Evolutionary conservation across 257 asterid species (phyloP).

Genomic region (Paulownia fortunei): DNA sequence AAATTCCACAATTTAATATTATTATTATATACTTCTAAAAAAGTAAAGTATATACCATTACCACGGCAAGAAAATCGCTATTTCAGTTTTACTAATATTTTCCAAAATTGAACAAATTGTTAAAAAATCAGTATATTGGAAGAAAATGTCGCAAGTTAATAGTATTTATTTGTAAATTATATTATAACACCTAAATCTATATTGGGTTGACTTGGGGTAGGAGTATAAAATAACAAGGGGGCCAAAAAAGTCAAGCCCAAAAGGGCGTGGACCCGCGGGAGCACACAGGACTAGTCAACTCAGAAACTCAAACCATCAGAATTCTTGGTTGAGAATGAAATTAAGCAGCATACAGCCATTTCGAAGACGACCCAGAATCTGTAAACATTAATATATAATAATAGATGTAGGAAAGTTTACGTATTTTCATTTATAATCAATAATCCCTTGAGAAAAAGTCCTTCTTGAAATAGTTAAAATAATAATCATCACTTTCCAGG

Average conservation of each 20-base stretch:
- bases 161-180: background rate
- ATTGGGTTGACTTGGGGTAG: background rate
- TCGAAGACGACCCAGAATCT: background rate
- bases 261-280: background rate
- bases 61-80: no score
- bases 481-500: constrained; percentile 28
- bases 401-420: no score
- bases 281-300: constrained; percentile 15
- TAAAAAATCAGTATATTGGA: no score
- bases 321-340: constrained; percentile 21
- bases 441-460: background rate
- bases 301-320: background rate
- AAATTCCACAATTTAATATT: no score
- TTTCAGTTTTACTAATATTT: no score
- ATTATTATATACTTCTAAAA: no score
- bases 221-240: background rate
- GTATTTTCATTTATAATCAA: no score
- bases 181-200: background rate
- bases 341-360: background rate
- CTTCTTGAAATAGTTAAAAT: background rate
- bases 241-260: constrained; percentile 24
- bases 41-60: no score
- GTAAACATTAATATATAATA: background rate
- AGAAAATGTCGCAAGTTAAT: no score
- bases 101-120: no score